Conservation (phyloP, 176 grass and related monocot species). For the Musa troglodytarum region DNA sequence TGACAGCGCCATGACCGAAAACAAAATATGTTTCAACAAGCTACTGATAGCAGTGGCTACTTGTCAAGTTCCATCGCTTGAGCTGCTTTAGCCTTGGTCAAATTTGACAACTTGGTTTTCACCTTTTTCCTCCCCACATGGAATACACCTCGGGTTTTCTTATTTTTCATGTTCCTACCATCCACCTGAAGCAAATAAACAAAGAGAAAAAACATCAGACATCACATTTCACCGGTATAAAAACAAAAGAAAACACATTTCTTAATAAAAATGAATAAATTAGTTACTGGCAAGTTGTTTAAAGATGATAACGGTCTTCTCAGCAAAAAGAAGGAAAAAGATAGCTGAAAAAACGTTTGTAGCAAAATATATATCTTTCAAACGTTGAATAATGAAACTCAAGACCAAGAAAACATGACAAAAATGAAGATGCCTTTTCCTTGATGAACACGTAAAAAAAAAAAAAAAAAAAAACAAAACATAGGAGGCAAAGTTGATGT, state of each 20-base stretch:
- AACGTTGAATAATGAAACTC: no score
- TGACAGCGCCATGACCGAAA: no score
- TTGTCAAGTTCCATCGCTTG: conserved; percentile 87
- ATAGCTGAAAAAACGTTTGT: no score
- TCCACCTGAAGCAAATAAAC: conserved; percentile 40
- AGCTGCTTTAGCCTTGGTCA: conserved; percentile 55
- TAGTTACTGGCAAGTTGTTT: neutral
- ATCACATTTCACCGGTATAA: neutral
- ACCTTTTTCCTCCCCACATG: conserved; percentile 80
- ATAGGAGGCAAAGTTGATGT: no score
- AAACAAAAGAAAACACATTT: neutral
- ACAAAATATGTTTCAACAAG: no score
- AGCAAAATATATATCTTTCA: no score
- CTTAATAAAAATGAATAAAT: neutral
- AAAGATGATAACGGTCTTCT: neutral
- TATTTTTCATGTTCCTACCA: conserved; percentile 42
- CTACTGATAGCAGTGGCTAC: neutral
- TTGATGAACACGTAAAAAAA: no score
- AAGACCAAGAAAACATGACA: no score
- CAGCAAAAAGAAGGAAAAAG: no score
- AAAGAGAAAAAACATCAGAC: neutral
- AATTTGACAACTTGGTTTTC: conserved; percentile 69
- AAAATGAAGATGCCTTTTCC: no score
- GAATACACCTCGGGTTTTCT: conserved; percentile 39
- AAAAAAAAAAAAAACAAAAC: no score